Conservation (phyloP, 345 rosid genomes). For the Gossypium longicalyx region DNA sequence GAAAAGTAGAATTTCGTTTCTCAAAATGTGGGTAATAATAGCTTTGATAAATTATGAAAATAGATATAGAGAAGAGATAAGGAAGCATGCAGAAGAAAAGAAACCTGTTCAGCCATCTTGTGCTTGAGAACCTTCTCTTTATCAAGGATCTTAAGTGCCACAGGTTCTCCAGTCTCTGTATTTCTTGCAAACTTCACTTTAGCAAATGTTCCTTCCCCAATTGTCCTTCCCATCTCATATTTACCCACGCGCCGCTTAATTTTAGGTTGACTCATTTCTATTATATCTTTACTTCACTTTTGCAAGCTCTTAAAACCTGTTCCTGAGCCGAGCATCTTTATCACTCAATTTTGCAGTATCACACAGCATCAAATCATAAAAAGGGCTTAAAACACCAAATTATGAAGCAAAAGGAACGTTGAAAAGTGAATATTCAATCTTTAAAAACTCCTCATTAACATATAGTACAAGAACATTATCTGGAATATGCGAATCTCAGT, state of each 20-base stretch:
- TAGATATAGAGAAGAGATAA: background rate
- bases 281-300: constrained; percentile 9
- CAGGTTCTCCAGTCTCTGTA: constrained; percentile 79
- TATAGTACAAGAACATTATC: background rate
- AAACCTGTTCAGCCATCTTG: constrained; percentile 97
- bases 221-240: constrained; percentile 92
- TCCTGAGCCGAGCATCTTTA: constrained; percentile 19
- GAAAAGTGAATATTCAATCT: background rate
- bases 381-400: background rate
- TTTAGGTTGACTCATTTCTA: constrained; percentile 59
- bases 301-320: constrained; percentile 11
- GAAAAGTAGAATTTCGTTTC: background rate
- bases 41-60: background rate
- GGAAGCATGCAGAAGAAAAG: background rate
- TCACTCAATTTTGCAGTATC: background rate
- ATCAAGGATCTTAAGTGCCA: constrained; percentile 92
- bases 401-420: background rate
- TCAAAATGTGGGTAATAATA: background rate
- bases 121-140: constrained; percentile 93
- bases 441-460: background rate
- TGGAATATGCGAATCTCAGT: background rate
- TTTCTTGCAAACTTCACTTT: constrained; percentile 94
- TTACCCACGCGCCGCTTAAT: constrained; percentile 82
- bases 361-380: background rate
- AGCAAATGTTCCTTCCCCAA: constrained; percentile 97